Percentiles rank a stretch among this genome's conserved stretches.
Evolutionary conservation across 2,329 filamentous ascomycete genomes (phyloP).

Genomic region (Aspergillus sp.): DNA sequence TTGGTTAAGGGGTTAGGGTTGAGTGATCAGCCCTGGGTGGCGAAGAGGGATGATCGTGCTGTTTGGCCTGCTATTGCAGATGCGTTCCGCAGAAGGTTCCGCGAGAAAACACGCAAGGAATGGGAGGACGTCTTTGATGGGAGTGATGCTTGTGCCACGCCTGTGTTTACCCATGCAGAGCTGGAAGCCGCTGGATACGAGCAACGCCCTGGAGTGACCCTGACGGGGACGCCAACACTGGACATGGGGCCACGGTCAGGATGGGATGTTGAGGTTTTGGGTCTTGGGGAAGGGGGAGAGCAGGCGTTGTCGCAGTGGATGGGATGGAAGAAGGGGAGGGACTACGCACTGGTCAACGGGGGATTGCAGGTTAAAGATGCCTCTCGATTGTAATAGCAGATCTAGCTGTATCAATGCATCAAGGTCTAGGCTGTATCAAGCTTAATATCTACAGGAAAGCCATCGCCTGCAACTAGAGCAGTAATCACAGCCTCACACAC

Average conservation of each 20-base stretch:
- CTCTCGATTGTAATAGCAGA: background rate
- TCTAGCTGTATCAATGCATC: background rate
- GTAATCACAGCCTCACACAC: background rate
- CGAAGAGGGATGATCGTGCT: background rate
- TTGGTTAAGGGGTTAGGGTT: constrained; percentile 63
- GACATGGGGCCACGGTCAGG: background rate
- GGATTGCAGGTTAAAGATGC: background rate
- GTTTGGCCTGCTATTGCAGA: background rate
- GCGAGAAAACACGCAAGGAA: constrained; percentile 57
- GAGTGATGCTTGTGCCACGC: constrained; percentile 84
- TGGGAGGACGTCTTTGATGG: constrained; percentile 84
- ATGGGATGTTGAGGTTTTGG: background rate
- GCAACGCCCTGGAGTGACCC: constrained; percentile 16
- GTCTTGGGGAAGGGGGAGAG: background rate
- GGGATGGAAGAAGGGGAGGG: background rate
- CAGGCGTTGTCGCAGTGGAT: background rate
- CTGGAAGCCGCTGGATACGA: constrained; percentile 56
- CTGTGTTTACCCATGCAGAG: constrained; percentile 71
- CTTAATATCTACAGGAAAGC: background rate
- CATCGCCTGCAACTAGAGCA: background rate
- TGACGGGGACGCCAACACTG: background rate
- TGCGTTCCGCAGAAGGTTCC: constrained; percentile 49
- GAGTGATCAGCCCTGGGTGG: background rate
- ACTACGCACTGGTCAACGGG: background rate
- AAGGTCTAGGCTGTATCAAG: no score